Evolutionary conservation across 495 filamentous ascomycete species (phyloP), one percentile per base, ranked within the genome.

Genomic region (Aspergillus carlsbadensis): DNA sequence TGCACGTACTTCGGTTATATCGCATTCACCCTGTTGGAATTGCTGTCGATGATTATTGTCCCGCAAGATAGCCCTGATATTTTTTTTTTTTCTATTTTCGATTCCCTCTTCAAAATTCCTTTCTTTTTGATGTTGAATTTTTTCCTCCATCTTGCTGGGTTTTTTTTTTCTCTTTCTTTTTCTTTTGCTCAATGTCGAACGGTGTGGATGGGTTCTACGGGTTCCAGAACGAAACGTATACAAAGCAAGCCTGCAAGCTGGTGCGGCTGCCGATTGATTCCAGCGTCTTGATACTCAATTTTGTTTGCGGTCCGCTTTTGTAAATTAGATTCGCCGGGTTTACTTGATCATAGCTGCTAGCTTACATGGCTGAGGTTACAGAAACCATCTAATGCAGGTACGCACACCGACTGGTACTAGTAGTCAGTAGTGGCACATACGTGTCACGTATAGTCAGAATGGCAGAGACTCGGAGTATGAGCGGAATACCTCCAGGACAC

Each of bases 1-100:
- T 73, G 74, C 70, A 70, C 64, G 69, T 67, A 68, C 65, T 72
- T 63, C 61, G 57, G 57, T 50, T 37, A 36, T 29, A 52, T 56
- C 49, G 42, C 56, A 48, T 56, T 43, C 22, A 22, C 13, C 33
- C 54, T 42, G 53, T 58, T 64, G 47, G 48, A 54, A 42, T 58
- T 58, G 33, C 49, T 70, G 63, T 71, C 64, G 59, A 62, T 67
- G 56, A 67, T 59, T 63, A 58, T 59, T 69, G 43, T 36, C 21
- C 35, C 46, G 29, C 44, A 44, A 48, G 42, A 53, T 62, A 67
- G 67, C 60, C 63, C 66, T 67, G 67, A 34, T 52, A 18, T 33
- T 42, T 52, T 17, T 39, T 55, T 59, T 61, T 70, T 65, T 68
- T 60, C 67, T n/a, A n/a, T n/a, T n/a, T 61, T 70, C 50, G 55